Base-by-base conservation (phyloP, 345 rosid genomes). In the Eucalyptus viminalis region DNA sequence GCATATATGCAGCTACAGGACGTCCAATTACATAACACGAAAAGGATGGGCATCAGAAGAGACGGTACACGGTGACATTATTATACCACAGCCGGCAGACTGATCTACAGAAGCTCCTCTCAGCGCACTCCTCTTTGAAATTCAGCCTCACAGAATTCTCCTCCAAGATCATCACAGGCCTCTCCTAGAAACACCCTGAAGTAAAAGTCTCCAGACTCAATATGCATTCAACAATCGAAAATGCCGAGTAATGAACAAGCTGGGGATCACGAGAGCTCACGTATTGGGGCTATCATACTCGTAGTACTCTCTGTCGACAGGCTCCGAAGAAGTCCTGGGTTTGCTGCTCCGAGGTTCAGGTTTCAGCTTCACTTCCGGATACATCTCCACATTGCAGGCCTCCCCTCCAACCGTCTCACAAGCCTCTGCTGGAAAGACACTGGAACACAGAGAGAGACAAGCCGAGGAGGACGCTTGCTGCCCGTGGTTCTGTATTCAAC, bases 151-250 rank as follows among this genome's bases (percentile, higher is more conserved):
- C 99, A 96, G 95, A 97, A 97, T 91, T 97, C 97, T 89, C 99
- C 99, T 87, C 99, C 99, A 54, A 96, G 98, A 93, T 96, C 98
- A 90, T 97, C 99, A 81, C 99, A 97, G 8, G 99, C 98, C 92
- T 97, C 99, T 81, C 88, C 97, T 5, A 83, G 67, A 87, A 96
- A 96, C 62, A 95, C 97, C 88, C 99, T 96, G 97, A 89, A 60
- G 86, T 27, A 88, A 69, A 11, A 89, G 86, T 13, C 87, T 27
- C 67, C 25, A 12, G 51, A 44, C 88, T 49, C 34, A 24, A 31
- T 86, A 14, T 62, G 58, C 29, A 27, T 45, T 86, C 83, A 40
- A 22, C 13, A 13, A 40, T 40, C 14, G 47, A 76, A 37, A 76
- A 12, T 40, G 83, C 83, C 9, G 9, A 76, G 56, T 27, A n/a